Evolutionary conservation across 805 yeast genomes (phyloP).

Genomic region (Candida takata): DNA sequence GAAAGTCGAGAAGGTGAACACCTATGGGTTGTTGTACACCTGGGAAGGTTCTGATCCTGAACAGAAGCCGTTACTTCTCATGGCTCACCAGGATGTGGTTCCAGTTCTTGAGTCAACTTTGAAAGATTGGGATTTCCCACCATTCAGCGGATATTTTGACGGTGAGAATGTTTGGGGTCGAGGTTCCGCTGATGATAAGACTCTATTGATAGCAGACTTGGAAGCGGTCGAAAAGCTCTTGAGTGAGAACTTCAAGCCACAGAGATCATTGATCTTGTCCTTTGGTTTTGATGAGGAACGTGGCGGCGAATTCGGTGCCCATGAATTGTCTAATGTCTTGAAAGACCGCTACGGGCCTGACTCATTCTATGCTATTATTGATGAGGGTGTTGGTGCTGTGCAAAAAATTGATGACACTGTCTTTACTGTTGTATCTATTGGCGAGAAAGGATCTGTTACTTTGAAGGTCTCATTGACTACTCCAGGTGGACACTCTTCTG

Average conservation of each 20-base stretch:
- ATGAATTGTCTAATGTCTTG: conserved; percentile 35
- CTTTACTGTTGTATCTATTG: conserved; percentile 49
- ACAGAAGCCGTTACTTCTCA: conserved; percentile 57
- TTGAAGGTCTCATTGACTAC: conserved; percentile 44
- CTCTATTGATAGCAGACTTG: conserved; percentile 51
- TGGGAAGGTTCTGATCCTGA: conserved; percentile 46
- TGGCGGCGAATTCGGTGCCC: conserved; percentile 58
- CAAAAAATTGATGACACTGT: conserved; percentile 25
- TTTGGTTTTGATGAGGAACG: conserved; percentile 77
- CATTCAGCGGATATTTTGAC: conserved; percentile 58
- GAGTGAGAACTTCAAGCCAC: conserved; percentile 39
- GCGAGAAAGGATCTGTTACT: conserved; percentile 57
- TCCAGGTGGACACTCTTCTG: conserved; percentile 69
- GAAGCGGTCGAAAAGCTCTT: conserved; percentile 52
- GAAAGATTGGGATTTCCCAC: conserved; percentile 55
- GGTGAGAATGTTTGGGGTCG: conserved; percentile 65
- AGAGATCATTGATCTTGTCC: conserved; percentile 52
- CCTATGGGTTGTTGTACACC: conserved; percentile 55
- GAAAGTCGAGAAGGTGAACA: conserved; percentile 48
- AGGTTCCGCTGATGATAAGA: conserved; percentile 72
- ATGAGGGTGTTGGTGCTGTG: conserved; percentile 43
- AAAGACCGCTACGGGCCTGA: conserved; percentile 48
- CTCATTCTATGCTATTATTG: conserved; percentile 53
- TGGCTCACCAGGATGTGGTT: conserved; percentile 79
- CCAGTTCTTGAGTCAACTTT: conserved; percentile 59